Evolutionary conservation across 2,329 filamentous ascomycete species (phyloP), one percentile per base, ranked within the genome.

Genomic region (Penicillium sp.): DNA sequence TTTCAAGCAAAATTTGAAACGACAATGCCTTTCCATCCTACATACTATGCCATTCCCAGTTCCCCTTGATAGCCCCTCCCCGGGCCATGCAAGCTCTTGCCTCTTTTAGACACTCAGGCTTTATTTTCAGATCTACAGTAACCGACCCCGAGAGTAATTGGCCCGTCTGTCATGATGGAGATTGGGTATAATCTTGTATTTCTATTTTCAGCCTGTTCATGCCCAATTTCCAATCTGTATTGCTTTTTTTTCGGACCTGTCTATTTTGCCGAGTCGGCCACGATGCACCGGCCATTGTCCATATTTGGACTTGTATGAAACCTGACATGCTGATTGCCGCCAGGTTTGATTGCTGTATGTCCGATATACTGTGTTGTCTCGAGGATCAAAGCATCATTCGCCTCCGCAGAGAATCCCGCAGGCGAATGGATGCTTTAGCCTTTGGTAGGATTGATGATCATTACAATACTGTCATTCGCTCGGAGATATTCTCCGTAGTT

Each of bases 191-290:
- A 33, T 25, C 26, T 30, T 25, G 8, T 8, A 48, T 48, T 30
- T 10, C 45, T n/a, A 4, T 48, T 48, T 30, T 13, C 26, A 30
- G 45, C 45, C 4, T 6, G 14, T 48, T 30, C 14, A 16, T 48
- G 45, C 45, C 45, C 45, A 48, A 48, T 30, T 30, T 30, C 26
- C 26, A 30, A n/a, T 48, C 26, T 2, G 30, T n/a, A 30, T 48
- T 48, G 45, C 45, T 48, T 48, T 48, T 48, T 48, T 42, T 48
- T 48, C 6, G 45, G 26, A 48, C 22, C 26, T 30, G 26, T 48
- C 26, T 48, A 6, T 48, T 48, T 19, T 30, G 45, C 45, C 5
- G 40, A 43, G 40, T 25, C 11, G 13, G 10, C 30, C 30, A 33
- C 11, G 30, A 33, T 33, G 2, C 30, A 22, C 6, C 40, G 11